Evolutionary conservation across 2,329 filamentous ascomycete genomes (phyloP).

Genomic region (Hypoxylon sp.): DNA sequence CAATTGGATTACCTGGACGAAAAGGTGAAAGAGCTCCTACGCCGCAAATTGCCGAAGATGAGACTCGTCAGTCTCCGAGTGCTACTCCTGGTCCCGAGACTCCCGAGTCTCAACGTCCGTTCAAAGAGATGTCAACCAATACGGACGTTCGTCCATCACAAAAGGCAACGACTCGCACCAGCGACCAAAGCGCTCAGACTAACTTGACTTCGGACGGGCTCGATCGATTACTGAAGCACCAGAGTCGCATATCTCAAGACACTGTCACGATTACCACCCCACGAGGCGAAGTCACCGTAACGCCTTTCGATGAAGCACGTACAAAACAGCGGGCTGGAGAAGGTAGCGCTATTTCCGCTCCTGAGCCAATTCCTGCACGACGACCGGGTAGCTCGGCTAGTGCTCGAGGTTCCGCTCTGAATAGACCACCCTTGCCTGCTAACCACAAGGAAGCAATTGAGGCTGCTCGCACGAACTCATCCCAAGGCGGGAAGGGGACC

Average conservation of each 20-base stretch:
- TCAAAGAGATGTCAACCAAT: conserved; percentile 76
- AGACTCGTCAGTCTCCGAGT: conserved; percentile 69
- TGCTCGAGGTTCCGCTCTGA: conserved; percentile 61
- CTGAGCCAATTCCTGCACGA: conserved; percentile 57
- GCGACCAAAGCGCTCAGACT: conserved; percentile 86
- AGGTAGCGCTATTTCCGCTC: conserved; percentile 54
- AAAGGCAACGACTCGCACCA: conserved; percentile 62
- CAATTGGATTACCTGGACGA: conserved; percentile 61
- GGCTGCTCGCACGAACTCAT: conserved; percentile 76
- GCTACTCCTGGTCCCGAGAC: conserved; percentile 61
- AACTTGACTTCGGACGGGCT: conserved; percentile 85
- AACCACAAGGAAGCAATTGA: conserved; percentile 91
- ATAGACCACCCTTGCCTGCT: conserved; percentile 79
- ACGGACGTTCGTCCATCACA: conserved; percentile 59
- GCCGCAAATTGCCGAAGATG: conserved; percentile 75
- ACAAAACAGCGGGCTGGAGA: conserved; percentile 58
- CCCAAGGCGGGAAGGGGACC: conserved; percentile 61
- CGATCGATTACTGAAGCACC: conserved; percentile 78
- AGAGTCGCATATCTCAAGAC: conserved; percentile 54
- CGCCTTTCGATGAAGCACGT: conserved; percentile 53
- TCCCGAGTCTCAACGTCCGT: conserved; percentile 70
- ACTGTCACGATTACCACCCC: conserved; percentile 42
- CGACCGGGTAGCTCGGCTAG: conserved; percentile 84
- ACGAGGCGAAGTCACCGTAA: conserved; percentile 42
- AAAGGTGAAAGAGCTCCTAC: conserved; percentile 58